Evolutionary conservation across 768 basidiomycete genomes (phyloP).

Genomic region (Galerina sulciceps): DNA sequence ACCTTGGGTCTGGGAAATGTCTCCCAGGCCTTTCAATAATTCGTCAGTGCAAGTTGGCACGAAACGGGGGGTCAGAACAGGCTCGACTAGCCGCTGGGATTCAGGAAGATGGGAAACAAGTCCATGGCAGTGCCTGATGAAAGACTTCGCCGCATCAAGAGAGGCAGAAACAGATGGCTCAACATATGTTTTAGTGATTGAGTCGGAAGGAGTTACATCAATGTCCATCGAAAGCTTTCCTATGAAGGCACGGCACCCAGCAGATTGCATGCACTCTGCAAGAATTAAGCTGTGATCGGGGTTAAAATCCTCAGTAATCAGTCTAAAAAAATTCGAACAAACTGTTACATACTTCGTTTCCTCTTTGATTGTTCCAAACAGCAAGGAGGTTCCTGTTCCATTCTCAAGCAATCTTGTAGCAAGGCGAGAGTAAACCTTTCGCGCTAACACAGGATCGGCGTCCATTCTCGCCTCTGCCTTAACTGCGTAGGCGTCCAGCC

Average conservation of each 20-base stretch:
- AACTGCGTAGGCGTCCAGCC: slow-evolving; percentile 84
- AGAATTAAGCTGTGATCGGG: slow-evolving; percentile 65
- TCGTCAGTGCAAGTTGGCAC: slow-evolving; percentile 86
- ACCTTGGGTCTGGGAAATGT: slow-evolving; percentile 48
- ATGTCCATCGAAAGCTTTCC: slow-evolving; percentile 86
- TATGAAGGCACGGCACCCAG: slow-evolving; percentile 80
- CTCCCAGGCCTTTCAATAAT: slow-evolving; percentile 65
- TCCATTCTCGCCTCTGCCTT: slow-evolving; percentile 82
- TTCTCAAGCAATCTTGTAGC: slow-evolving; percentile 67
- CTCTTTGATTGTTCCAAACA: slow-evolving; percentile 85
- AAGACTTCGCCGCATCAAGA: slow-evolving; percentile 54
- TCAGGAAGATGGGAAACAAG: slow-evolving; percentile 42
- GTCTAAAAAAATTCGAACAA: background rate
- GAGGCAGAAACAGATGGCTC: slow-evolving; percentile 60
- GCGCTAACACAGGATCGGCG: slow-evolving; percentile 58
- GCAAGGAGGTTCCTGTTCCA: slow-evolving; percentile 77
- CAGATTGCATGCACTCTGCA: slow-evolving; percentile 70
- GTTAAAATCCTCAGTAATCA: background rate
- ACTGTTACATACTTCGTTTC: slow-evolving; percentile 86
- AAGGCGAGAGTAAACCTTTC: slow-evolving; percentile 68
- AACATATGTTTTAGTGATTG: slow-evolving; percentile 69
- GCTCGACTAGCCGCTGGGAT: slow-evolving; percentile 64
- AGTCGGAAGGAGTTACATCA: slow-evolving; percentile 53
- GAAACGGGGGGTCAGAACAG: slow-evolving; percentile 88
- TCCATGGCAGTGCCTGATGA: slow-evolving; percentile 54